Percentiles rank a stretch among this genome's conserved stretches.
Conservation (phyloP, 2,329 filamentous ascomycete species). For the Tolypocladium album region DNA sequence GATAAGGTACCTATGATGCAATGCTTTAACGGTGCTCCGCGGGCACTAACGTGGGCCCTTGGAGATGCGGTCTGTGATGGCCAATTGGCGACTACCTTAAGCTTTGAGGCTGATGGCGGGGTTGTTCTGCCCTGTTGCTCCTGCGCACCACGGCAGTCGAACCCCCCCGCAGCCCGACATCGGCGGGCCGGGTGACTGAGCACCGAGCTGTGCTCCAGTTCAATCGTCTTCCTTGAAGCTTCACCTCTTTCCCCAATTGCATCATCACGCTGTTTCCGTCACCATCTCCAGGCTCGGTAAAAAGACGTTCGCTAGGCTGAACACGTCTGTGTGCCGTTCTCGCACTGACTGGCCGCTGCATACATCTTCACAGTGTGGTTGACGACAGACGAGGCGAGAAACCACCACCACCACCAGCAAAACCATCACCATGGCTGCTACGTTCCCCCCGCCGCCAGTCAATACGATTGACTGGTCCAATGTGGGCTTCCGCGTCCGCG, state of each 20-base stretch:
- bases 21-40: no score
- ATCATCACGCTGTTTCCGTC: not conserved
- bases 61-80: not conserved
- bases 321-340: not conserved
- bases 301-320: not conserved
- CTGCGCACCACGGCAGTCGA: no score
- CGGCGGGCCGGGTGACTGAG: not conserved
- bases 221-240: not conserved
- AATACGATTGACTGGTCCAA: conserved; percentile 88
- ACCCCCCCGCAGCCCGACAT: conserved; percentile 2
- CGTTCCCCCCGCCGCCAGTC: conserved; percentile 67
- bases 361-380: not conserved
- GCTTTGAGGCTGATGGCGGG: no score
- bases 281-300: not conserved
- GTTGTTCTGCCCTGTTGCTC: not conserved
- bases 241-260: not conserved
- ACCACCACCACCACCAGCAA: not conserved
- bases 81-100: no score
- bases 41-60: no score
- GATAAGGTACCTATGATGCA: no score
- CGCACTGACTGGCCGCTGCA: not conserved
- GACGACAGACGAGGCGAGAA: not conserved
- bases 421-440: conserved; percentile 30
- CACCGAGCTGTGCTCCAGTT: not conserved
- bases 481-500: conserved; percentile 83